These are phyloP conservation scores for Chaetomidium leptoderma DNA, from an alignment of 495 filamentous ascomycete species.

Conservation along the genomic window DNA sequence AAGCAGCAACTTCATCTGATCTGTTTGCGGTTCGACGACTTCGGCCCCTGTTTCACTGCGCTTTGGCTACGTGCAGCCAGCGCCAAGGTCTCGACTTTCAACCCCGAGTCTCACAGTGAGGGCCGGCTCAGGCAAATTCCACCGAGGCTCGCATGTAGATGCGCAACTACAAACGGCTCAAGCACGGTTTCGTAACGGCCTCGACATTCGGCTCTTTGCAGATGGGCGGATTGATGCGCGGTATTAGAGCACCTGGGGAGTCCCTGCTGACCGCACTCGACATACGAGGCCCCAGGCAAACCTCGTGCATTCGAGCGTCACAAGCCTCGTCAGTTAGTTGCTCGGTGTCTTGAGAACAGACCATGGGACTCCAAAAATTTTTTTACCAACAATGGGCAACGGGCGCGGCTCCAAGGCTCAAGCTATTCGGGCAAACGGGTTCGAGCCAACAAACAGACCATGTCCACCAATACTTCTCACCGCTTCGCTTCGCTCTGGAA, in stretches of 20 bases:
- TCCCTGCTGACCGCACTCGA: background rate
- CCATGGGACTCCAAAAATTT: background rate
- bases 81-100: background rate
- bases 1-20: background rate
- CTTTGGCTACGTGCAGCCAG: background rate
- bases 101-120: background rate
- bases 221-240: background rate
- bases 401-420: background rate
- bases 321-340: too few relatives aligned
- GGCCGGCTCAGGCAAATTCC: background rate
- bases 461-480: too few relatives aligned
- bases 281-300: background rate
- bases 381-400: background rate
- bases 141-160: constrained; percentile 5
- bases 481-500: too few relatives aligned
- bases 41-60: constrained; percentile 4
- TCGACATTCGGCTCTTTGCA: background rate
- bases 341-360: background rate
- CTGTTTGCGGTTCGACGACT: background rate
- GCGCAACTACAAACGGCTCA: constrained; percentile 1
- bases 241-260: background rate
- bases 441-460: too few relatives aligned
- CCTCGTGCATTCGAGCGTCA: background rate
- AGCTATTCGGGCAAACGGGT: too few relatives aligned
- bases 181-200: background rate